These are phyloP conservation scores for Epichloe elymi DNA, from an alignment of 2,329 filamentous ascomycete genomes.

Conservation along the genomic window DNA sequence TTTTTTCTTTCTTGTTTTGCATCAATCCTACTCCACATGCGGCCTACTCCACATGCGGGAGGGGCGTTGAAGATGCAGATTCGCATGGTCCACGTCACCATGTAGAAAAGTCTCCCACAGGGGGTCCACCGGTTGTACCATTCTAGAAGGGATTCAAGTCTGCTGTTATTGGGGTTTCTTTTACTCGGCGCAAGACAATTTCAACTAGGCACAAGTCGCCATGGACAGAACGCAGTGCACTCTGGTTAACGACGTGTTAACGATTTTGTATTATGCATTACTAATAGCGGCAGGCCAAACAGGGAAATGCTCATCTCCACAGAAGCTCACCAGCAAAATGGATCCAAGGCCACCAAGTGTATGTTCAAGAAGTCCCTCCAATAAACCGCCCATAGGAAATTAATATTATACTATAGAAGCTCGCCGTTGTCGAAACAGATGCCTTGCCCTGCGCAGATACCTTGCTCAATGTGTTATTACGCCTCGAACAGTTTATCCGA, in stretches of 20 bases:
- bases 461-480: neutral
- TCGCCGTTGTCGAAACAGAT: neutral
- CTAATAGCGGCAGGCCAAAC: neutral
- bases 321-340: neutral
- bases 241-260: neutral
- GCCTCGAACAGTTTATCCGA: slow-evolving; percentile 12
- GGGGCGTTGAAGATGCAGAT: too few species aligned
- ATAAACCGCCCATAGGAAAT: neutral
- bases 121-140: too few species aligned
- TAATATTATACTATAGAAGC: neutral
- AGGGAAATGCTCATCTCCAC: neutral
- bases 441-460: neutral
- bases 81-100: too few species aligned
- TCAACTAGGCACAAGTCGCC: too few species aligned
- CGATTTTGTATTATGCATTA: neutral
- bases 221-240: neutral
- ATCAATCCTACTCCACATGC: too few species aligned
- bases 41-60: too few species aligned
- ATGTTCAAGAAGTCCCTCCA: neutral
- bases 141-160: too few species aligned
- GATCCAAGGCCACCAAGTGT: neutral
- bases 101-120: too few species aligned
- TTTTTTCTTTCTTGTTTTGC: accelerated
- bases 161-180: too few species aligned
- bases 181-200: too few species aligned